Base-by-base conservation (phyloP, 176 grass and related monocot genomes). In the Juncus inflexus region DNA sequence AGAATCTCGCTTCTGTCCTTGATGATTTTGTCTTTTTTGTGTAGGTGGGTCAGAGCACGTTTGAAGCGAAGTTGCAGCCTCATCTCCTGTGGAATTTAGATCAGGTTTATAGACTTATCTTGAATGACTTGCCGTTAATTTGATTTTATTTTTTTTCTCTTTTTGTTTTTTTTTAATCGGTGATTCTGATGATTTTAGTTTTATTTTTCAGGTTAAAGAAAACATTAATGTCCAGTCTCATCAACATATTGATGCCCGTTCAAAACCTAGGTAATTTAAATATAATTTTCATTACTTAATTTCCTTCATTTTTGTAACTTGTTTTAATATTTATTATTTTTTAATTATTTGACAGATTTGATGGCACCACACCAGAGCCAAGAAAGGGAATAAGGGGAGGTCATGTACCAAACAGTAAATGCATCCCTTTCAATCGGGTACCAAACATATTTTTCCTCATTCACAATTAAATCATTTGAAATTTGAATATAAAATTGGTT, bases 401-500 rank as follows among this genome's bases (percentile, higher is more conserved):
- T 12, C 94, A 99, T 77, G 83, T 99, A 58, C 94, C 94, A 65
- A 86, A 89, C 49, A 99, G 85, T 70, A 99, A 92, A 84, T 99
- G 94, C 6, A 75, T 99, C 65, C 94, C 94, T 62, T 99, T 92
- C 72, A 13, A 66, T 16, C 80, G 92, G 88, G 94, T 88, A 83
- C 35, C 36, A 28, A 28, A 28, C 19, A 71, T 15, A 66, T 66
- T 45, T 62, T 79, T 13, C 63, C 56, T 74, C 67, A 52, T 77
- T 43, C 19, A 37, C 12, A 64, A 16, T 51, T 15, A 71, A 52
- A 70, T 41, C 47, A 36, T 35, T 3, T 40, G 14, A 28, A 14
- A 69, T 60, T 55, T 50, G 16, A 7, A 36, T 9, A 70, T 36
- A 37, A 71, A n/a, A 50, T 9, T 76, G 9, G 35, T 78, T 55